Base-by-base conservation (phyloP, 2,329 filamentous ascomycete genomes). In the Aspergillus bombycis region DNA sequence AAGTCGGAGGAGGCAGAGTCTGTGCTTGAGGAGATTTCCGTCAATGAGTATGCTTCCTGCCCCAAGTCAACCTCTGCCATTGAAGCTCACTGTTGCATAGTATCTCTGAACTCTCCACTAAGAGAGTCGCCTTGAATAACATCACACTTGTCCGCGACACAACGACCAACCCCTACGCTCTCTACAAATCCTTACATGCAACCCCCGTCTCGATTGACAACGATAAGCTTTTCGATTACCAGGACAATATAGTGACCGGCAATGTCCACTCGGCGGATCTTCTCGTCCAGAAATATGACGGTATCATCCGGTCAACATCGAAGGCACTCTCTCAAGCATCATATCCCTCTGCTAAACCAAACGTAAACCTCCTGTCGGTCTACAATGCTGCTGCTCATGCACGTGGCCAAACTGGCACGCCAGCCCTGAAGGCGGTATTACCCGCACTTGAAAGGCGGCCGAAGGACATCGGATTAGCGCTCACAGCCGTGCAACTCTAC, bases 401-500 rank as follows among this genome's bases (percentile, higher is more conserved):
- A 9, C 70, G 72, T 53, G 74, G 73, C 45, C 84, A 88, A 67
- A 84, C 84, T 11, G 89, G 88, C 52, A 90, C 90, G 70, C 84
- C 87, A 53, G 88, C 89, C 6, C 79, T 96, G 38, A 91, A 89
- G 73, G 83, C 86, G 41, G 86, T 96, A 30, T 78, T 92, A 4
- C 86, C 87, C 1, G 77, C 94, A 14, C 81, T 94, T 8, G 89
- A 92, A 70, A 89, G 88, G 72, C 84, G 92, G 34, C 92, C 93
- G 0, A 87, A 87, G 64, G 93, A 97, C 73, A 82, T 97, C 26
- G 94, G 94, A 1, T 83, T 97, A 3, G 80, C 92, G 28, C 82
- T 97, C 45, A 93, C 92, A 11, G 86, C 93, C 61, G 85, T 94
- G 11, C 93, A 97, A 75, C 85, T 97, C 52, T 93, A 96, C 73